Base-by-base conservation (phyloP, 345 rosid species). In the Salix koriyanagi region DNA sequence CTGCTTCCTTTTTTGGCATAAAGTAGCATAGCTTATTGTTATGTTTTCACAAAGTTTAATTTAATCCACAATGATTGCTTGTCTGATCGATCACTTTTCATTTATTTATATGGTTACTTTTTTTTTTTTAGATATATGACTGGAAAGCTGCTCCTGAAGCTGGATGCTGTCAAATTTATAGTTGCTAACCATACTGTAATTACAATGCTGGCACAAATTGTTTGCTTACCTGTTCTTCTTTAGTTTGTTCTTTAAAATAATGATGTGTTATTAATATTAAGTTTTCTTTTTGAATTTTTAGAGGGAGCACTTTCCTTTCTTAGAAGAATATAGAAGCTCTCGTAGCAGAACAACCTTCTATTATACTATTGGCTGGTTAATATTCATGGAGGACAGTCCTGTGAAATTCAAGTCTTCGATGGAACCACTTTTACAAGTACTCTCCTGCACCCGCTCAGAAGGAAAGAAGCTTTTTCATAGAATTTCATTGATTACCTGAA, bases 311-410 rank as follows among this genome's bases (percentile, higher is more conserved):
- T 96, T 96, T 83, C 98, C 97, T 21, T 96, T 96, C 84, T 75
- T 96, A 72, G 99, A 90, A 77, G 95, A 96, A 76, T 86, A 86
- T 77, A 89, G 97, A 90, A 92, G 97, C 83, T 91, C 96, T 23
- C 97, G 98, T 79, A 96, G 93, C 89, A 90, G 99, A 83, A 94
- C 98, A 64, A 94, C 97, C 5, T 96, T 96, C 83, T 94, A 94
- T 76, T 94, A 92, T 85, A 94, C 92, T 67, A 91, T 96, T 80
- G 98, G 99, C 76, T 94, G 92, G 97, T 84, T 96, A 80, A 94
- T 96, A 71, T 96, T 96, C 80, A 88, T 94, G 97, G 98, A 96
- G 84, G 99, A 96, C 75, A 92, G 93, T 90, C 89, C 97, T 66
- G 83, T 94, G 86, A 96, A 94, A 88, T 96, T 96, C 81, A 96